These are phyloP conservation scores for Hypsizygus marmoreus DNA, from an alignment of 768 basidiomycete genomes.

Conservation along the genomic window DNA sequence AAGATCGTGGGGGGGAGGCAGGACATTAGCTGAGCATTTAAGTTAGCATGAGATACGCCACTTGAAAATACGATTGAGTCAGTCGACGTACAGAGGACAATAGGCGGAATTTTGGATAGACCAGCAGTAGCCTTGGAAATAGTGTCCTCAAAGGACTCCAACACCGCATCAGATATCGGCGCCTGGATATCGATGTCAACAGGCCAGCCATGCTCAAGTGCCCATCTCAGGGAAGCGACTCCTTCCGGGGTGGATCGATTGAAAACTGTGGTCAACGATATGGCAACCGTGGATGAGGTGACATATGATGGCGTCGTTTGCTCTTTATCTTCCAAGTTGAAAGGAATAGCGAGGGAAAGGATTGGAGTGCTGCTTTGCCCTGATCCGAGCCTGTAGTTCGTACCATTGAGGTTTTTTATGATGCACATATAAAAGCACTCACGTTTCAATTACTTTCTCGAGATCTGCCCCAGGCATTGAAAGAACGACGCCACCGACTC, in stretches of 20 bases:
- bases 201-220: constrained; percentile 58
- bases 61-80: constrained; percentile 6
- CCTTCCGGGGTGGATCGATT: constrained; percentile 47
- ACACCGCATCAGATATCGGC: constrained; percentile 52
- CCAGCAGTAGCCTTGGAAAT: constrained; percentile 61
- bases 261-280: constrained; percentile 62
- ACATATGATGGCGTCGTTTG: constrained; percentile 41
- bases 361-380: constrained; percentile 32
- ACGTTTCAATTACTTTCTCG: constrained; percentile 48
- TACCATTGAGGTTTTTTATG: not conserved
- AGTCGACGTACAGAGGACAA: constrained; percentile 74
- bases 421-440: constrained; percentile 24
- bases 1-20: constrained; percentile 78
- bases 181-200: constrained; percentile 73
- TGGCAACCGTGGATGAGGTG: constrained; percentile 39
- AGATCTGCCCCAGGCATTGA: constrained; percentile 46
- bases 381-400: constrained; percentile 12
- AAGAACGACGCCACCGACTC: constrained; percentile 59
- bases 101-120: constrained; percentile 47
- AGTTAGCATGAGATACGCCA: not conserved
- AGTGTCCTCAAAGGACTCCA: constrained; percentile 72
- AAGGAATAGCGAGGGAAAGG: constrained; percentile 63
- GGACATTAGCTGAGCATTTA: constrained; percentile 60
- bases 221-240: constrained; percentile 63
- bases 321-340: constrained; percentile 51